These are phyloP conservation scores for Solanum piurae DNA, from an alignment of 257 asterid genomes.

Conservation along the genomic window DNA sequence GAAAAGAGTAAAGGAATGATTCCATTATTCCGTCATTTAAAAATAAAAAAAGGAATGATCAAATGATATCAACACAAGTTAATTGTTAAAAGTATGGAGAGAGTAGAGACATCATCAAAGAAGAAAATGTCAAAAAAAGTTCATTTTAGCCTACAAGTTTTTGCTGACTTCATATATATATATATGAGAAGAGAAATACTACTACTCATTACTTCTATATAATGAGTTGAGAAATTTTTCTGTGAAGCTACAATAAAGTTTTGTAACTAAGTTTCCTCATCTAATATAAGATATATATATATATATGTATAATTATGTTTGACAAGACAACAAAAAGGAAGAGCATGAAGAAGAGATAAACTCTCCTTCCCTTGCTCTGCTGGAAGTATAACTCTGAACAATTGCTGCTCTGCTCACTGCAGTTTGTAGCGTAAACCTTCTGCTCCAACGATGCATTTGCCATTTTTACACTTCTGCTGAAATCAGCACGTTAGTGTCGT, in stretches of 20 bases:
- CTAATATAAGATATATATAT: not conserved
- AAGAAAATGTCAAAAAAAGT: not conserved
- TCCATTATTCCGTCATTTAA: no score
- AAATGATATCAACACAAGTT: no score
- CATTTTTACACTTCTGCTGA: not conserved
- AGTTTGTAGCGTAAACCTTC: slow-evolving; percentile 18
- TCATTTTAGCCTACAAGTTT: not conserved
- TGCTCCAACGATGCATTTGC: not conserved
- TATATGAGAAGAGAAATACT: not conserved
- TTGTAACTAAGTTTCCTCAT: not conserved
- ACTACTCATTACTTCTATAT: not conserved
- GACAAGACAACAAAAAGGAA: slow-evolving; percentile 23
- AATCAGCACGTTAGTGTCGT: slow-evolving; percentile 10
- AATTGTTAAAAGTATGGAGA: no score
- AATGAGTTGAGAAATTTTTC: not conserved
- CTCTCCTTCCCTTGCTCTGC: slow-evolving; percentile 11
- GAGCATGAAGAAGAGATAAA: slow-evolving; percentile 7
- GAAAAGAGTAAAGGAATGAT: no score
- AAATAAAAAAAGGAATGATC: no score
- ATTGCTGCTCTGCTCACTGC: slow-evolving; percentile 48
- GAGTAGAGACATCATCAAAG: not conserved
- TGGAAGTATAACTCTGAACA: slow-evolving; percentile 7
- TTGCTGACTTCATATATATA: not conserved
- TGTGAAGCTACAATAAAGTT: not conserved
- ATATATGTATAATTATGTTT: not conserved